Conservation (phyloP, 1,139 yeast species). For the Chernovozyma aurita region DNA sequence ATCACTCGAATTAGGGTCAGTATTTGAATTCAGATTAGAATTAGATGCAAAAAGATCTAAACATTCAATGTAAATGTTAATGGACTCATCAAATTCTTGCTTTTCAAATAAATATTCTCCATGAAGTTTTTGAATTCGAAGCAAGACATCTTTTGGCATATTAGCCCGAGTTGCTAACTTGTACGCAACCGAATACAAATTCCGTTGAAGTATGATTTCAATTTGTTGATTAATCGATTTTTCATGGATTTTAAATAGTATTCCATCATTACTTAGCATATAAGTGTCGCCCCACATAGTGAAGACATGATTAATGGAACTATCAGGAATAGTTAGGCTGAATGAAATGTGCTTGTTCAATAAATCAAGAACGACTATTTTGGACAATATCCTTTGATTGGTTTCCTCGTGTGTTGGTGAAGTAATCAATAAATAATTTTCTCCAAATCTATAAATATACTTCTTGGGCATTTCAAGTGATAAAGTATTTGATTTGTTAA, state of each 20-base stretch:
- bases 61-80: slow-evolving; percentile 57
- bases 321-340: slow-evolving; percentile 61
- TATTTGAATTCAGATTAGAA: slow-evolving; percentile 5
- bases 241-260: slow-evolving; percentile 64
- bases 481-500: slow-evolving; percentile 54
- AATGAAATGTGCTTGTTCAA: slow-evolving; percentile 68
- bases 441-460: slow-evolving; percentile 38
- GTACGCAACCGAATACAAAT: slow-evolving; percentile 70
- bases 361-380: slow-evolving; percentile 63
- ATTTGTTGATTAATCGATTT: slow-evolving; percentile 63
- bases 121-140: slow-evolving; percentile 57
- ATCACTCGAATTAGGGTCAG: background rate
- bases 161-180: slow-evolving; percentile 53
- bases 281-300: slow-evolving; percentile 52
- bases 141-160: slow-evolving; percentile 34
- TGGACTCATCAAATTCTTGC: slow-evolving; percentile 64
- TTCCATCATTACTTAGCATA: slow-evolving; percentile 71
- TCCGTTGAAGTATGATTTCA: slow-evolving; percentile 65
- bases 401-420: slow-evolving; percentile 39
- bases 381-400: slow-evolving; percentile 9
- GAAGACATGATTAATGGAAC: slow-evolving; percentile 52
- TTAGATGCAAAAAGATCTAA: slow-evolving; percentile 16
- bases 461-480: slow-evolving; percentile 59
- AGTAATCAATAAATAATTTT: slow-evolving; percentile 52
- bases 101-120: slow-evolving; percentile 67